Base-by-base conservation (phyloP, 768 basidiomycete genomes). In the Calocybe indica region DNA sequence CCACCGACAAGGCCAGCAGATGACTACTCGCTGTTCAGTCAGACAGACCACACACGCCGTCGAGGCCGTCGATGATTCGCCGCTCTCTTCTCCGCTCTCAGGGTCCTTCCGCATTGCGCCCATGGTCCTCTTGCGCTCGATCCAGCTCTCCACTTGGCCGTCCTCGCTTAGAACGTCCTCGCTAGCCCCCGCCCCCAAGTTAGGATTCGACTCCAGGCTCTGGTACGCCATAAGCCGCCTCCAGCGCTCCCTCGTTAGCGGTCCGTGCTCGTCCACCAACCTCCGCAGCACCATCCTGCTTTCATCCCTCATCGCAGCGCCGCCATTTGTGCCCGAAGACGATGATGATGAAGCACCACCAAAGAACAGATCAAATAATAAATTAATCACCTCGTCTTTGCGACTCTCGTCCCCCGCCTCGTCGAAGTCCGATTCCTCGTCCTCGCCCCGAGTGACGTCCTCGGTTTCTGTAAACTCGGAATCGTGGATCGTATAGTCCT, bases 1-100 rank as follows among this genome's bases (percentile, higher is more conserved):
- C 15, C 51, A 86, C 83, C 87, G 77, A 61, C 87, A 89, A n/a
- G 87, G 87, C 87, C 87, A 90, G 56, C 85, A 89, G 43, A 90
- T 85, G 48, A 90, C 75, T 57, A 85, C 79, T 42, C 87, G 67
- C 28, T 73, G 66, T 48, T 83, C 82, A n/a, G 68, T 67, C 28
- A 80, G 85, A 55, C 87, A 90, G 42, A 90, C 74, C 5, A 90
- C 86, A 57, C 88, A 90, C 15, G 12, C 10, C 43, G 22, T n/a
- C 41, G n/a, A 22, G 12, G 22, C 41, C 14, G 5, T 45, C 12
- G 11, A 5, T 10, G 28, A 45, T 12, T 14, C 36, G 38, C 40
- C 12, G 14, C 32, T 40, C 9, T 14, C 22, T 22, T 37, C 14
- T 13, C 37, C 47, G 11, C n/a, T 43, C 49, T 30, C 30, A 55